Percentiles rank a stretch among this genome's conserved stretches.
phyloP scores from a whole-genome alignment of 2,329 filamentous ascomycete genomes.

The Exophiala alcalophila region DNA sequence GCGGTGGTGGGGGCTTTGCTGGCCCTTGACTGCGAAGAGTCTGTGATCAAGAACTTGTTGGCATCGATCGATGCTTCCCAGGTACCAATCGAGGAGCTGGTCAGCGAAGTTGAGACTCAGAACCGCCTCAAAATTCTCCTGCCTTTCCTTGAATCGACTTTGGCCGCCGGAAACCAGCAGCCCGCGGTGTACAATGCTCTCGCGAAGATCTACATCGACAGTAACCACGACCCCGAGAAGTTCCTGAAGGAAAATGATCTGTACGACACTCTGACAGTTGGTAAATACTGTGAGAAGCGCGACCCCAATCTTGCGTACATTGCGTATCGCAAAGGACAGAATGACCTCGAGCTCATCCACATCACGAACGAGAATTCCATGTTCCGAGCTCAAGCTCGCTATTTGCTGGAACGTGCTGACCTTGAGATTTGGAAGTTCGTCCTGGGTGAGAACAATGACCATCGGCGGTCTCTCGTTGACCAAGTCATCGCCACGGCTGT shows the following conservation, averaged over 20 bases:
- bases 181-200: slow-evolving; percentile 96
- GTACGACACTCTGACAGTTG: slow-evolving; percentile 87
- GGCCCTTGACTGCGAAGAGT: slow-evolving; percentile 96
- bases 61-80: slow-evolving; percentile 77
- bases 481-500: slow-evolving; percentile 96
- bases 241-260: slow-evolving; percentile 97
- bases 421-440: slow-evolving; percentile 92
- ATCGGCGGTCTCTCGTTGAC: slow-evolving; percentile 88
- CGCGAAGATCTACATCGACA: slow-evolving; percentile 97
- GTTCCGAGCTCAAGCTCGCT: slow-evolving; percentile 97
- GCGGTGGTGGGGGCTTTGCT: slow-evolving; percentile 89
- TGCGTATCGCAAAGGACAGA: slow-evolving; percentile 93
- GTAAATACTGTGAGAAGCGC: slow-evolving; percentile 98
- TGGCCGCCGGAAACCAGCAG: slow-evolving; percentile 88
- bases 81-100: slow-evolving; percentile 91
- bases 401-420: slow-evolving; percentile 87
- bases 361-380: slow-evolving; percentile 99
- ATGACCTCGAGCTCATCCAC: slow-evolving; percentile 93
- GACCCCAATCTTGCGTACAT: slow-evolving; percentile 95
- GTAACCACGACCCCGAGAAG: slow-evolving; percentile 95
- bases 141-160: slow-evolving; percentile 90
- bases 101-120: slow-evolving; percentile 88
- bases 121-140: slow-evolving; percentile 94
- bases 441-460: slow-evolving; percentile 90
- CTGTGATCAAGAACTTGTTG: slow-evolving; percentile 89